Percentiles rank a stretch among this genome's conserved stretches.
Conservation (phyloP, 306 rosid genomes). For the Inga leiocalycina region DNA sequence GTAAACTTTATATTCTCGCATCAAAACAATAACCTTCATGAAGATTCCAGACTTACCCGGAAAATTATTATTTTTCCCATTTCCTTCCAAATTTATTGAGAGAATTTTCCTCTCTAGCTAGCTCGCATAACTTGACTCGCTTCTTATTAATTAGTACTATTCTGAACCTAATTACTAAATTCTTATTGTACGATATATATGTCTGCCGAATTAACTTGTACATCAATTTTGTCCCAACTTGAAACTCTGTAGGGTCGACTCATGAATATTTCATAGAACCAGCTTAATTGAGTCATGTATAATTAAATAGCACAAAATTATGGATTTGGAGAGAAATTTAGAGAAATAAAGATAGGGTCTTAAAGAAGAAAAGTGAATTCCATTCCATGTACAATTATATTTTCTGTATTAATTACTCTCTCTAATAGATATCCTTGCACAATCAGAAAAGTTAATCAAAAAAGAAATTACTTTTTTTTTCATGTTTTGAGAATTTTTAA, state of each 20-base stretch:
- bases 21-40: background rate
- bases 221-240: background rate
- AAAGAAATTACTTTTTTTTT: background rate
- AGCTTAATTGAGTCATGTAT: background rate
- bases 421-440: background rate
- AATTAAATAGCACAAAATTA: no score
- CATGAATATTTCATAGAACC: background rate
- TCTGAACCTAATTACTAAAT: background rate
- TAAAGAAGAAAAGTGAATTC: no score
- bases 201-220: background rate
- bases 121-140: background rate
- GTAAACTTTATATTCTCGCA: background rate
- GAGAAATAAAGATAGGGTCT: no score
- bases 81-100: background rate
- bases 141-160: background rate
- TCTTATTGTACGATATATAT: background rate
- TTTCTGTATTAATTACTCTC: background rate
- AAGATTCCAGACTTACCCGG: background rate
- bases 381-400: background rate
- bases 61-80: background rate
- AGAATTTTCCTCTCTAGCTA: background rate
- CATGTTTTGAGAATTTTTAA: background rate
- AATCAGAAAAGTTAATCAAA: background rate
- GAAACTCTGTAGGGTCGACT: background rate
- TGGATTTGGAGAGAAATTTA: background rate